A percentile compares a stretch with the other conserved stretches of the same genome.
Evolutionary conservation across 148 eudicot genomes (phyloP).

Genomic region (Fallopia convolvulus): DNA sequence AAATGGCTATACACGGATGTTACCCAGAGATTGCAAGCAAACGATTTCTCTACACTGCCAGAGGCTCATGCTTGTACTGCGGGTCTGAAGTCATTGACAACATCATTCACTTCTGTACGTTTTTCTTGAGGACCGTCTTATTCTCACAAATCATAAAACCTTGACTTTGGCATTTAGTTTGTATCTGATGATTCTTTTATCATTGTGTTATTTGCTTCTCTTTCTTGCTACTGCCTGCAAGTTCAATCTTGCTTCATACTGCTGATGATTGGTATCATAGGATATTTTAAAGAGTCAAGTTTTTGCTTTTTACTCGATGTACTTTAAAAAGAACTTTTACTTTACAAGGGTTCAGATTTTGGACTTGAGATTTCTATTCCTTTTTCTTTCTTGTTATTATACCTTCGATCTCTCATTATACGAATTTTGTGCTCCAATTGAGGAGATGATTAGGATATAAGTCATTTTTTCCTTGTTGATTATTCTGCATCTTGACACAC

Average conservation of each 20-base stretch:
- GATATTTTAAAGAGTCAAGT: neutral
- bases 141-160: neutral
- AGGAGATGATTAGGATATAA: neutral
- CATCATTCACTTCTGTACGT: slow-evolving; percentile 86
- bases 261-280: neutral
- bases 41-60: slow-evolving; percentile 90
- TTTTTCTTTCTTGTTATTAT: neutral
- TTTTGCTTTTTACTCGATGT: neutral
- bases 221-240: neutral
- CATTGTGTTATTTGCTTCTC: neutral
- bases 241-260: neutral
- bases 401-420: neutral
- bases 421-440: neutral
- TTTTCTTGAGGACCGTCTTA: neutral
- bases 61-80: slow-evolving; percentile 99
- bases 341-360: neutral
- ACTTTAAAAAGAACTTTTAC: neutral
- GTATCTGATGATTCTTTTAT: neutral
- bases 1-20: slow-evolving; percentile 91
- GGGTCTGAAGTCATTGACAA: slow-evolving; percentile 91
- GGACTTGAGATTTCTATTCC: neutral
- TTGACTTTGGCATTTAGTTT: neutral
- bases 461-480: neutral
- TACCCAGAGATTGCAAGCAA: slow-evolving; percentile 67
- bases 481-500: neutral